Evolutionary conservation across 257 asterid genomes (phyloP).

Genomic region (Coffea eugenioides): DNA sequence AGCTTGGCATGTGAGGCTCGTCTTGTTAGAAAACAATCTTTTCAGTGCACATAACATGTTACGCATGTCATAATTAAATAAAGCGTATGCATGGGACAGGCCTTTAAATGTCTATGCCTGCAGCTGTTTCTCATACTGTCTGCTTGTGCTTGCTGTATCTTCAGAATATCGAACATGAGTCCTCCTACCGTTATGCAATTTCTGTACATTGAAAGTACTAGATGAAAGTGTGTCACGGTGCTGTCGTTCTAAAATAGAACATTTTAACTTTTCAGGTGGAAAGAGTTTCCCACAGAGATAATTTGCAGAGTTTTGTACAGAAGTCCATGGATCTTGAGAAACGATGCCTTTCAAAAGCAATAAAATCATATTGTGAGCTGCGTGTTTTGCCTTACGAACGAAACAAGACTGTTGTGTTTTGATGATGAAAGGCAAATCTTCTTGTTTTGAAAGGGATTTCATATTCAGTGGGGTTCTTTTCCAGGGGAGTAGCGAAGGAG

Average conservation of each 20-base stretch:
- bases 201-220: background rate
- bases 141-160: background rate
- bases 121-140: background rate
- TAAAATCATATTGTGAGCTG: slow-evolving; percentile 82
- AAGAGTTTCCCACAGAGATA: slow-evolving; percentile 92
- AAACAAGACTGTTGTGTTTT: slow-evolving; percentile 84
- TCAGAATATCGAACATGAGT: no score
- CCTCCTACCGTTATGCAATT: background rate
- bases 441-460: background rate
- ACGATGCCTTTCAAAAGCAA: slow-evolving; percentile 87
- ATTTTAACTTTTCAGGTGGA: slow-evolving; percentile 60
- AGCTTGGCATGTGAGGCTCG: background rate
- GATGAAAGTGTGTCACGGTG: background rate
- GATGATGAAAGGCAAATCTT: slow-evolving; percentile 12
- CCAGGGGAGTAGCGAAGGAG: background rate
- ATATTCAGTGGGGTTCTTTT: no score
- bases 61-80: background rate
- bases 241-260: background rate
- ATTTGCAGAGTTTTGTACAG: slow-evolving; percentile 65
- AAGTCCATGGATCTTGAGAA: slow-evolving; percentile 92
- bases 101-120: background rate
- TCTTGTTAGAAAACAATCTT: background rate
- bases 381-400: slow-evolving; percentile 76
- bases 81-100: background rate
- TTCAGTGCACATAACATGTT: background rate